Evolutionary conservation across 2,329 filamentous ascomycete genomes (phyloP), one percentile per base, ranked within the genome.

Genomic region (Xylaria sp.): DNA sequence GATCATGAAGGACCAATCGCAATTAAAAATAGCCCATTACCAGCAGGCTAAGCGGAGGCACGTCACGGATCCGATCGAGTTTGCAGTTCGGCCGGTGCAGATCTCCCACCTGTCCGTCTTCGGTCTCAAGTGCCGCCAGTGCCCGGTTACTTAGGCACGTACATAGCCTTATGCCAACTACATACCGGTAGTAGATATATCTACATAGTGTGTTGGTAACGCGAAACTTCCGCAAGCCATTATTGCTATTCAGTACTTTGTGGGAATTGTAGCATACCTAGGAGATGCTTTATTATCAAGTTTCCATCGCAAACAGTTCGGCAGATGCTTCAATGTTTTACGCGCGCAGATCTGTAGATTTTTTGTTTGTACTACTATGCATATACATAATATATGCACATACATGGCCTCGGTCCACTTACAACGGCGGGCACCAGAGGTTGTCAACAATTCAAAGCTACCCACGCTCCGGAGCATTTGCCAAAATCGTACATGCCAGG

Each of bases 401-500:
- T 34, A 13, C 16, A 34, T 13, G 16, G 9, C 5, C 29, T 34
- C 29, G 29, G 29, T 11, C 29, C 5, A 34, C 29, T 34, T 34
- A 34, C 29, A 13, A 34, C 29, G 29, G n/a, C n/a, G n/a, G n/a
- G n/a, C n/a, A n/a, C 29, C 11, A 34, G 11, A 13, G 5, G 29
- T 13, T 34, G 29, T 34, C 24, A 26, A 26, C 6, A 26, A 26
- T 26, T 26, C n/a, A 26, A 26, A 26, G 24, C 24, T 26, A 11
- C 29, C 29, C 40, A 52, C 50, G 50, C 45, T 50, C 56, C 59
- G 61, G 61, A 56, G 56, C 26, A 56, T 55, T 63, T 60, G 54
- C 61, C 59, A 55, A 59, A 63, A 57, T 29, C 52, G 58, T 60
- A n/a, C n/a, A n/a, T n/a, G n/a, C n/a, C n/a, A n/a, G n/a, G n/a